phyloP scores from a whole-genome alignment of 345 rosid genomes.

The Sapria himalayana region DNA sequence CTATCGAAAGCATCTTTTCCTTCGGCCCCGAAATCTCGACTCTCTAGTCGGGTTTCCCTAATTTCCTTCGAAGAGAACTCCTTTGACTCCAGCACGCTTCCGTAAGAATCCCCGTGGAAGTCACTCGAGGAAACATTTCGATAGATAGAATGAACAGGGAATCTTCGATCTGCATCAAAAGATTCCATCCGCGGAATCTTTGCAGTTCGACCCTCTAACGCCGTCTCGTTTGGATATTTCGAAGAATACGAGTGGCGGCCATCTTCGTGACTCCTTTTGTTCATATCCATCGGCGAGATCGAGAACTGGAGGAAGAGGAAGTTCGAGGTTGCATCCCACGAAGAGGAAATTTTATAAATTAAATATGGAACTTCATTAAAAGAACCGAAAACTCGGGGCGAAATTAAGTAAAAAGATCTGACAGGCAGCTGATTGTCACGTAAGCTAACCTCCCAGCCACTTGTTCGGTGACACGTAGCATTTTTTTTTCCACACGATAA shows the following conservation, averaged over 20 bases:
- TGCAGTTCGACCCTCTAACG: conserved; percentile 30
- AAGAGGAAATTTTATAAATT: no score
- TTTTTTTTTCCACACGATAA: no score
- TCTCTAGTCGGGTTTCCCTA: conserved; percentile 33
- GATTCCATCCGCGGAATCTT: conserved; percentile 54
- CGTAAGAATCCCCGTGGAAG: conserved; percentile 37
- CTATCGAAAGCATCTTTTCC: conserved; percentile 29
- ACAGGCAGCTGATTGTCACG: no score
- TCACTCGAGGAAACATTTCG: conserved; percentile 38
- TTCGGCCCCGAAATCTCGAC: conserved; percentile 39
- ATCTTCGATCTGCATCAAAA: conserved; percentile 65
- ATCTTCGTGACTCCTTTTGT: conserved; percentile 74
- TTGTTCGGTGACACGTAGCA: no score
- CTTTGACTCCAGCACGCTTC: conserved; percentile 34
- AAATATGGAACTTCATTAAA: no score
- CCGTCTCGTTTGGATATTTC: conserved; percentile 45
- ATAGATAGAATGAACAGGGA: conserved; percentile 43
- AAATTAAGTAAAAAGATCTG: no score
- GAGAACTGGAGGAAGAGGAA: no score
- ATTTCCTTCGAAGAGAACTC: conserved; percentile 47
- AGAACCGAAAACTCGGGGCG: no score
- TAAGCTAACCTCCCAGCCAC: no score
- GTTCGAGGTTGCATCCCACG: no score
- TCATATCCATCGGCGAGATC: no score
- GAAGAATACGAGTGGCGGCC: conserved; percentile 47